These are phyloP conservation scores for Geotrichum candidum DNA, from an alignment of 1,139 yeast species.

Conservation along the genomic window DNA sequence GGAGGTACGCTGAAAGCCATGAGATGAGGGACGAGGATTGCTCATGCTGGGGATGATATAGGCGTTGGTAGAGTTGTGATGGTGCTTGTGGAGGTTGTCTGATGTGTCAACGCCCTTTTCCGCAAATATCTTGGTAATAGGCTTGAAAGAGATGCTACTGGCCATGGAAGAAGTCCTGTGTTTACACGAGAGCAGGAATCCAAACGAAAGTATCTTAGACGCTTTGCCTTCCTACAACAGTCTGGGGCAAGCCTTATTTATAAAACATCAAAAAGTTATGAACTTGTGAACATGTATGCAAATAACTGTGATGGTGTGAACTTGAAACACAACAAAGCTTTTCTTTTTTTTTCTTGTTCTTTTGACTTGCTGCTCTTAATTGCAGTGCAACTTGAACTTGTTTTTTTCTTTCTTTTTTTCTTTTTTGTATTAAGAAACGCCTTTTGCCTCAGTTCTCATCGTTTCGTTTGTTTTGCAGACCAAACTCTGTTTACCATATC, in stretches of 20 bases:
- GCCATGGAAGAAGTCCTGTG: background rate
- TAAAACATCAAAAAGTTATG: background rate
- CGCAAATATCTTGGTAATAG: background rate
- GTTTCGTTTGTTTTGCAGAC: background rate
- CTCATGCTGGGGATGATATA: background rate
- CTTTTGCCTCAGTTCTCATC: no score
- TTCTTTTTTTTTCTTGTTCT: background rate
- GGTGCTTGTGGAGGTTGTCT: background rate
- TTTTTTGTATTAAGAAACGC: no score
- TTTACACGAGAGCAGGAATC: background rate
- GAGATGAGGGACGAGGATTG: background rate
- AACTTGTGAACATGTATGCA: background rate
- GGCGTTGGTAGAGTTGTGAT: background rate
- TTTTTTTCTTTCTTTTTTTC: no score
- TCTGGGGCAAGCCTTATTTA: background rate
- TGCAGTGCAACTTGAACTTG: no score
- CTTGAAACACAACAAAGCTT: background rate
- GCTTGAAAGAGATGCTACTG: background rate
- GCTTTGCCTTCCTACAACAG: background rate
- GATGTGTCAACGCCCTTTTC: background rate
- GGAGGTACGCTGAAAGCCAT: constrained; percentile 9
- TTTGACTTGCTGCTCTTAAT: background rate
- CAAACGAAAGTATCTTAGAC: background rate
- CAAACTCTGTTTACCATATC: background rate
- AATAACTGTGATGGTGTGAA: background rate